Evolutionary conservation across 2,329 filamentous ascomycete genomes (phyloP).

Genomic region (Verticillium klebahnii): DNA sequence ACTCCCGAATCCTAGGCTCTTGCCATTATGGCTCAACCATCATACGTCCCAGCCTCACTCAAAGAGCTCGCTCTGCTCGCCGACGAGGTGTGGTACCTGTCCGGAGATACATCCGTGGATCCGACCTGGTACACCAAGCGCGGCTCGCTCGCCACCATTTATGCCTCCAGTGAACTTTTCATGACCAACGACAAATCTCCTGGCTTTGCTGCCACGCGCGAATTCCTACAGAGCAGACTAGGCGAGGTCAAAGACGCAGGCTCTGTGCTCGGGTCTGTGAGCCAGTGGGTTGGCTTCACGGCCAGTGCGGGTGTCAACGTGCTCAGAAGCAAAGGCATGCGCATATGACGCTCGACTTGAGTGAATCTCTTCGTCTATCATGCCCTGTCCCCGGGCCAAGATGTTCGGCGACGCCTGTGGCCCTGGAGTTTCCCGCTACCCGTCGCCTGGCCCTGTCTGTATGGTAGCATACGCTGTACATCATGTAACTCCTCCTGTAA

Average conservation of each 20-base stretch:
- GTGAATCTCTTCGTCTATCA: not conserved
- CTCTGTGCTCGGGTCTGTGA: slow-evolving; percentile 56
- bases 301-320: slow-evolving; percentile 74
- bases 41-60: slow-evolving; percentile 69
- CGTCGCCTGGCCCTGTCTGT: slow-evolving; percentile 2
- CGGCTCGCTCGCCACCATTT: slow-evolving; percentile 50
- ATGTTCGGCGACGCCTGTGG: not conserved
- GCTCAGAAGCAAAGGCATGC: slow-evolving; percentile 79
- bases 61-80: slow-evolving; percentile 74
- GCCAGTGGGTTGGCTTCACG: slow-evolving; percentile 80
- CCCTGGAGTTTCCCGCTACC: no score
- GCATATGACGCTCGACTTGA: slow-evolving; percentile 48
- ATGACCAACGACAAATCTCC: slow-evolving; percentile 84
- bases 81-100: slow-evolving; percentile 90
- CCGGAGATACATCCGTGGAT: slow-evolving; percentile 79
- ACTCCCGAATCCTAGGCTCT: slow-evolving; percentile 57
- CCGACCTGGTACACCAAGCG: slow-evolving; percentile 77
- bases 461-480: not conserved
- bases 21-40: slow-evolving; percentile 82
- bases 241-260: slow-evolving; percentile 63
- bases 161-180: slow-evolving; percentile 77
- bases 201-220: slow-evolving; percentile 70
- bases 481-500: not conserved
- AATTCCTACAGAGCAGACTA: slow-evolving; percentile 73
- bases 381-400: not conserved